Evolutionary conservation across 495 filamentous ascomycete genomes (phyloP).

Genomic region (Xylaria bambusicola): DNA sequence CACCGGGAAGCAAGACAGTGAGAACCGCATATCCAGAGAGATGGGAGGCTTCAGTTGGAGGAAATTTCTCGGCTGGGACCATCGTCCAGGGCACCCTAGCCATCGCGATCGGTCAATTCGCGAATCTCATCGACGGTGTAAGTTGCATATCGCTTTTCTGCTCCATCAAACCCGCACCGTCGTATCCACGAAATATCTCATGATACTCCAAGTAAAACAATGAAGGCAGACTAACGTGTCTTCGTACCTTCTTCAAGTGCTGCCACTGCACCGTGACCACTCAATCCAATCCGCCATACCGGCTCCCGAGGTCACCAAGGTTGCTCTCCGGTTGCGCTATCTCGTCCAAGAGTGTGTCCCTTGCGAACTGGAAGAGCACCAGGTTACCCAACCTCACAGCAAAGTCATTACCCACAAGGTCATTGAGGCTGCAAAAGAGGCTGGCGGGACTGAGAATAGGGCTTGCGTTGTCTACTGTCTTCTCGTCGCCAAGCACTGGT

Average conservation of each 20-base stretch:
- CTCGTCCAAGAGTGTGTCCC: conserved; percentile 87
- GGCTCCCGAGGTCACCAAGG: conserved; percentile 73
- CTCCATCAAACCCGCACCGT: background rate
- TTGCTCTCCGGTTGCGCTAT: conserved; percentile 85
- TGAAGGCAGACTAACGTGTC: conserved; percentile 22
- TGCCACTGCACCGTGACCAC: conserved; percentile 61
- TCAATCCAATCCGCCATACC: conserved; percentile 62
- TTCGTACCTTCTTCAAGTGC: conserved; percentile 46
- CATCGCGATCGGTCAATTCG: conserved; percentile 41
- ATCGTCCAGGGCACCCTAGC: conserved; percentile 28
- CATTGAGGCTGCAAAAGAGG: conserved; percentile 72
- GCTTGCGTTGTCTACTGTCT: conserved; percentile 82
- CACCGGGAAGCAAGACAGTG: too few species aligned
- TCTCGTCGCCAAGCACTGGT: conserved; percentile 89
- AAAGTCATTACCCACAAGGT: conserved; percentile 79
- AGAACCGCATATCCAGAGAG: background rate
- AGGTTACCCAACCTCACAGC: conserved; percentile 77
- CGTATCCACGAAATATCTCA: too few species aligned
- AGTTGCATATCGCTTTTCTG: conserved; percentile 17
- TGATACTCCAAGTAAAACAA: background rate
- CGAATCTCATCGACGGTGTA: conserved; percentile 43
- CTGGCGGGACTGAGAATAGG: conserved; percentile 73
- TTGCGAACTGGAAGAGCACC: conserved; percentile 75
- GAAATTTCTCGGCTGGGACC: conserved; percentile 47
- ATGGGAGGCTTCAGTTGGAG: conserved; percentile 40